Evolutionary conservation across 225 moss, liverwort and hornwort species (phyloP).

Genomic region (Bryum argenteum): DNA sequence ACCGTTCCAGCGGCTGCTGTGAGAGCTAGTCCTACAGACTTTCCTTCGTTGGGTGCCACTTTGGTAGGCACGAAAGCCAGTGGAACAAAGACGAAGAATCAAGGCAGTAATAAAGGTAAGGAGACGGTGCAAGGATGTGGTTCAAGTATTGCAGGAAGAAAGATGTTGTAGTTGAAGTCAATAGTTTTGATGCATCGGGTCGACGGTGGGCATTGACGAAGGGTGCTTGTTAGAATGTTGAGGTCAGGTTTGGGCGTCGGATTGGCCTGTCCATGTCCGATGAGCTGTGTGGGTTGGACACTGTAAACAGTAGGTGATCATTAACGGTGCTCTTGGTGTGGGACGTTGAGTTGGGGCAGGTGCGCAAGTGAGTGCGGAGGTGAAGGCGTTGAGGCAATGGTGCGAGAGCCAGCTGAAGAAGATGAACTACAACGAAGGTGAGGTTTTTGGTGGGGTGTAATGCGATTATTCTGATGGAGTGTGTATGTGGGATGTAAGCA

Average conservation of each 20-base stretch:
- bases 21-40: conserved; percentile 51
- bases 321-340: conserved; percentile 11
- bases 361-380: conserved; percentile 50
- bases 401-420: conserved; percentile 82
- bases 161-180: not conserved
- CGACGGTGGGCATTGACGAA: not conserved
- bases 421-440: conserved; percentile 71
- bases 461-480: not conserved
- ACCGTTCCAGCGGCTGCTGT: conserved; percentile 37
- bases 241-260: not conserved
- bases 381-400: conserved; percentile 87
- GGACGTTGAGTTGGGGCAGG: conserved; percentile 22
- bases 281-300: not conserved
- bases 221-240: not conserved
- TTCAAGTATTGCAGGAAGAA: not conserved
- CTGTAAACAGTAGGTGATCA: not conserved
- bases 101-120: conserved; percentile 41
- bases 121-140: not conserved
- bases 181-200: not conserved
- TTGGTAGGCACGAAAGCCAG: conserved; percentile 27
- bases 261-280: not conserved
- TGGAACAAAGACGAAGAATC: conserved; percentile 42
- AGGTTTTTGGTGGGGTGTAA: not conserved
- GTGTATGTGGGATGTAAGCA: not conserved
- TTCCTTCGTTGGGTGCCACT: conserved; percentile 58